phyloP scores from a whole-genome alignment of 1,284 basidiomycete species.

The Neolentinus lepideus region DNA sequence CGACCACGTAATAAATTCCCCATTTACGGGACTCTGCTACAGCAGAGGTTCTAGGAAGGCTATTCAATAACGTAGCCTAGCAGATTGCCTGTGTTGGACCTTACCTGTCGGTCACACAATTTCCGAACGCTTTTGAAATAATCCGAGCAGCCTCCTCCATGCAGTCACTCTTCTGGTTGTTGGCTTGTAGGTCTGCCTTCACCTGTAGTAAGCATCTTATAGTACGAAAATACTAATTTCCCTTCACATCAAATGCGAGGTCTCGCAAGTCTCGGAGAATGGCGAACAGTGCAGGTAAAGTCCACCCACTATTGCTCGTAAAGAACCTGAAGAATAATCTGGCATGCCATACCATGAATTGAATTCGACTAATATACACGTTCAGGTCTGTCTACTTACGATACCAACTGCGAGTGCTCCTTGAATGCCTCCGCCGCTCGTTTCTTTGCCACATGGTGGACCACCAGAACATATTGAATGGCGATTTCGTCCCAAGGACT shows the following conservation, averaged over 20 bases:
- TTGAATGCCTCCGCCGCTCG: conserved; percentile 67
- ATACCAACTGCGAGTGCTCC: conserved; percentile 60
- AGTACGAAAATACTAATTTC: conserved; percentile 3
- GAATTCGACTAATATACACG: conserved; percentile 14
- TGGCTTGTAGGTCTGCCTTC: conserved; percentile 66
- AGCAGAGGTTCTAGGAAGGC: conserved; percentile 45
- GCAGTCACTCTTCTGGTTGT: conserved; percentile 56
- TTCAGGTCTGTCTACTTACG: conserved; percentile 32
- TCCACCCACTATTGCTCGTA: conserved; percentile 74
- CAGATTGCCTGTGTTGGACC: conserved; percentile 10
- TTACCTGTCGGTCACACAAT: conserved; percentile 86
- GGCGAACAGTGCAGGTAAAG: conserved; percentile 72
- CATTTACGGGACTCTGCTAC: conserved; percentile 79
- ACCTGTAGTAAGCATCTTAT: neutral
- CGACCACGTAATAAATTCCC: conserved; percentile 94
- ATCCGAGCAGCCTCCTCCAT: conserved; percentile 91
- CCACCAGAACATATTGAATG: conserved; percentile 70
- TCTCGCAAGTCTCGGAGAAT: conserved; percentile 75
- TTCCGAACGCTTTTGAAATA: conserved; percentile 89
- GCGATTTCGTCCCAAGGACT: conserved; percentile 79
- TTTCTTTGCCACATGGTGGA: conserved; percentile 58
- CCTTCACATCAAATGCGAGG: conserved; percentile 64
- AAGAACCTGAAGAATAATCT: conserved; percentile 77
- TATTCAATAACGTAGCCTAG: conserved; percentile 1
- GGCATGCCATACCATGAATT: neutral